A percentile compares a stretch with the other conserved stretches of the same genome.
Conservation (phyloP, 2,329 filamentous ascomycete species). For the Fusarium torulosum region DNA sequence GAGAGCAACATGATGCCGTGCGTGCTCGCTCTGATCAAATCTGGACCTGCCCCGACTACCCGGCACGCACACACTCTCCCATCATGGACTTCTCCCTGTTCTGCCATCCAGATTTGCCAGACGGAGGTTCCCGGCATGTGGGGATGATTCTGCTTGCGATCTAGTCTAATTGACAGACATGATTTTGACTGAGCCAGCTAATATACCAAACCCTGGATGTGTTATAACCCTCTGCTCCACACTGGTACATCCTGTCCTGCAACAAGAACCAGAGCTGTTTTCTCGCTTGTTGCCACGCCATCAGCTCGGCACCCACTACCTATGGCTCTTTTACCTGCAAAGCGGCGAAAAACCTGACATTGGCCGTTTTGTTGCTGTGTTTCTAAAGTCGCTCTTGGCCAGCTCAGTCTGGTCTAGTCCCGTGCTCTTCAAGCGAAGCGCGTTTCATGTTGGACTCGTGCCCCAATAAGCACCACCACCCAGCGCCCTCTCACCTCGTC, state of each 20-base stretch:
- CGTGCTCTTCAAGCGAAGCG: constrained; percentile 45
- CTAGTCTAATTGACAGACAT: constrained; percentile 41
- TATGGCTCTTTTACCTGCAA: constrained; percentile 33
- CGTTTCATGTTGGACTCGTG: constrained; percentile 45
- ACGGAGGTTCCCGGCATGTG: constrained; percentile 47
- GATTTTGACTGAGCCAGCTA: constrained; percentile 46
- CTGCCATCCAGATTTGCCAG: constrained; percentile 41
- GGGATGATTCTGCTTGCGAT: constrained; percentile 46
- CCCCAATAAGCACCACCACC: constrained; percentile 46
- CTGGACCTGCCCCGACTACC: constrained; percentile 41
- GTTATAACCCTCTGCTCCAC: constrained; percentile 49
- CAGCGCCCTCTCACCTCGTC: constrained; percentile 37
- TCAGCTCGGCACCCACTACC: constrained; percentile 39
- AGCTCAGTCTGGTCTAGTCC: constrained; percentile 45
- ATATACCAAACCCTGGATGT: constrained; percentile 50
- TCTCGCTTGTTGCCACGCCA: constrained; percentile 46
- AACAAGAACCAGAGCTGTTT: constrained; percentile 44
- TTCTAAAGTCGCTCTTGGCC: constrained; percentile 38
- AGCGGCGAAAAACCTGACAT: constrained; percentile 35
- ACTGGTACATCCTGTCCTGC: constrained; percentile 42
- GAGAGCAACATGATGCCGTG: constrained; percentile 43
- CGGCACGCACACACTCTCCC: constrained; percentile 35
- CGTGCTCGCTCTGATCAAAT: constrained; percentile 43
- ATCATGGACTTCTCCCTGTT: constrained; percentile 43
- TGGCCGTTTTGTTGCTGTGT: constrained; percentile 33